A percentile compares a stretch with the other conserved stretches of the same genome.
These are phyloP conservation scores for Hirschfeldia incana DNA, from an alignment of 345 rosid genomes.

Conservation along the genomic window DNA sequence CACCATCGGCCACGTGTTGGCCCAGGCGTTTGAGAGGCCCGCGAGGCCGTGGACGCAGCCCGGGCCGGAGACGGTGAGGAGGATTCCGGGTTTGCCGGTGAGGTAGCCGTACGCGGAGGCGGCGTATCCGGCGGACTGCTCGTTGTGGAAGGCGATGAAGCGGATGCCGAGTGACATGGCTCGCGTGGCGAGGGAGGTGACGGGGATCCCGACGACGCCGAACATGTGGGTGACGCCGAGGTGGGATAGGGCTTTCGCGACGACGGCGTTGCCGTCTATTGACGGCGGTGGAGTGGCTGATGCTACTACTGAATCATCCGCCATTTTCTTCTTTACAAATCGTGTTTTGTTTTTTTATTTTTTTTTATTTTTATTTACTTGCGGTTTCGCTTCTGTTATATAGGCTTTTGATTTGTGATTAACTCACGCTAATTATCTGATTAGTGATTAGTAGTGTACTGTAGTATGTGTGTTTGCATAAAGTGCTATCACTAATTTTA, in stretches of 20 bases:
- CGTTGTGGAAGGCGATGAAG: constrained; percentile 95
- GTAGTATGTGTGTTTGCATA: too few species aligned
- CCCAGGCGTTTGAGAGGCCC: constrained; percentile 90
- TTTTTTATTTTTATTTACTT: too few species aligned
- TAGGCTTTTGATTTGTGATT: too few species aligned
- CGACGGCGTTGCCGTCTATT: constrained; percentile 72
- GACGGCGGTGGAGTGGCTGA: constrained; percentile 22
- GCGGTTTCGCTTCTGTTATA: too few species aligned
- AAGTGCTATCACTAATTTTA: too few species aligned
- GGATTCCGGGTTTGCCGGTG: constrained; percentile 78
- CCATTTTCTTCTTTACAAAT: constrained; percentile 9
- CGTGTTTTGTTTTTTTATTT: too few species aligned
- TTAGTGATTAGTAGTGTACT: too few species aligned
- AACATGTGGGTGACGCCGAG: constrained; percentile 92
- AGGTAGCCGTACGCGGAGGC: constrained; percentile 96
- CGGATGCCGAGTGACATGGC: constrained; percentile 79
- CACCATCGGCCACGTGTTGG: constrained; percentile 83
- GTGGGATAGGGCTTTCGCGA: constrained; percentile 61
- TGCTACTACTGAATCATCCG: constrained; percentile 31
- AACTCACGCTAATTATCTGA: too few species aligned
- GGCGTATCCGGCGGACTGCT: constrained; percentile 97
- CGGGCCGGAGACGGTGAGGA: constrained; percentile 92
- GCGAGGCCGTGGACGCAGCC: constrained; percentile 98
- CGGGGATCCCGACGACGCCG: constrained; percentile 97
- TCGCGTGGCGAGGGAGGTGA: constrained; percentile 83